Percentiles rank a stretch among this genome's conserved stretches.
phyloP scores from a whole-genome alignment of 805 yeast species.

The Pichia nakasei region DNA sequence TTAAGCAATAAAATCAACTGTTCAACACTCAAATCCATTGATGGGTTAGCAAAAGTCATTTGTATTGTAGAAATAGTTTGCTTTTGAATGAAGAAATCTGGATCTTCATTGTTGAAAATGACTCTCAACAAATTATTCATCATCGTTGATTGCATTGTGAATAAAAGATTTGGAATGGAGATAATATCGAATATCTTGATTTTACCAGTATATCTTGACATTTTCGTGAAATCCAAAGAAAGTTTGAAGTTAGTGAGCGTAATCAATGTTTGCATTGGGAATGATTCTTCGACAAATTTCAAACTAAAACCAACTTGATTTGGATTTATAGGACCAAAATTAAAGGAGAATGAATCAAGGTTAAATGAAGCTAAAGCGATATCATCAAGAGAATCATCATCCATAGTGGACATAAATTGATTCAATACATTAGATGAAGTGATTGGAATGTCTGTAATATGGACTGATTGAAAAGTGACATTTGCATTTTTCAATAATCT shows the following conservation, averaged over 20 bases:
- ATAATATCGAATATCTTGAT: conserved; percentile 21
- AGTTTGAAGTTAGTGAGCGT: conserved; percentile 32
- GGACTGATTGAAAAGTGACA: conserved; percentile 17
- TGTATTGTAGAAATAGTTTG: conserved; percentile 28
- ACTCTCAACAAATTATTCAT: conserved; percentile 13
- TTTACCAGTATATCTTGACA: conserved; percentile 8
- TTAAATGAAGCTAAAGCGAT: conserved; percentile 12
- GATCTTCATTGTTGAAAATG: conserved; percentile 11
- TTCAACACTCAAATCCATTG: conserved; percentile 34
- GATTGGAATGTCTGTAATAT: conserved; percentile 22
- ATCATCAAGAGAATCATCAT: conserved; percentile 3
- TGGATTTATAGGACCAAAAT: conserved; percentile 12
- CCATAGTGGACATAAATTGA: conserved; percentile 1
- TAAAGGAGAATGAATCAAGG: conserved; percentile 13
- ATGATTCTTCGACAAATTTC: conserved; percentile 31
- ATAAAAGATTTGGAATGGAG: conserved; percentile 23
- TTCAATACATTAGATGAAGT: conserved; percentile 10
- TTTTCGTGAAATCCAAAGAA: conserved; percentile 16
- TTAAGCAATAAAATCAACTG: conserved; percentile 29
- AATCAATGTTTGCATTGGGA: conserved; percentile 32
- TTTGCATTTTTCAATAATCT: conserved; percentile 17
- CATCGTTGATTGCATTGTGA: conserved; percentile 15
- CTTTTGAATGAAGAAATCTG: conserved; percentile 16
- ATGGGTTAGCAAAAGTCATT: conserved; percentile 35
- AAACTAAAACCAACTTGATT: conserved; percentile 39